Evolutionary conservation across 345 rosid genomes (phyloP), one percentile per base, ranked within the genome.

Genomic region (Pseudoturritis turrita): DNA sequence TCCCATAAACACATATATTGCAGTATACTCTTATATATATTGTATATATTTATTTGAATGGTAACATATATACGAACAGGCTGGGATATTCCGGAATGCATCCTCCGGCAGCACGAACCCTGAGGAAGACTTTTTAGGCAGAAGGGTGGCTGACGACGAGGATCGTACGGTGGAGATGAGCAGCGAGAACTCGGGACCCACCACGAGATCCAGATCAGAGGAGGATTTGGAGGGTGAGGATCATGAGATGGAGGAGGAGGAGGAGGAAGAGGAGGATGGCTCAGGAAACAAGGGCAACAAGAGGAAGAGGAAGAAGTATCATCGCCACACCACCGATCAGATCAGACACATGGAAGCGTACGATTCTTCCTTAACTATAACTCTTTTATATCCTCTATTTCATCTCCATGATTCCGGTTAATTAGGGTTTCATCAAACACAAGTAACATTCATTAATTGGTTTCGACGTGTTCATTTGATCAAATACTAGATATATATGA

Each of bases 301-400:
- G 87, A 95, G 85, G 83, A 95, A 89, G 86, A 82, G 98, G 70
- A 95, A 95, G 86, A 95, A 88, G 81, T 95, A 95, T 37, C 98
- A 95, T 60, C 89, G 99, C 45, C 99, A 95, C 67, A 95, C 97
- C 8, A 83, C 96, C n/a, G 94, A 88, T 21, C 99, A 95, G 77
- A 95, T 95, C 71, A 78, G 88, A 78, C 98, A 91, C 78, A 95
- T 95, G 99, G 99, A 92, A 86, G 83, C 91, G 99, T 95, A 82
- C 7, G 93, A n/a, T 82, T 2, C 35, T 21, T 36, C 47, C 46
- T 29, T 18, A 19, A 3, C 7, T 28, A 19, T 11, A 33, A 33
- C 19, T 39, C 6, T 13, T 51, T 29, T 54, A 26, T 26, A 14
- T 3, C 22, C 12, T 19, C 17, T 5, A 22, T 6, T 15, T 44